Percentiles rank a stretch among this genome's conserved stretches.
phyloP scores from a whole-genome alignment of 2,329 filamentous ascomycete genomes.

The Nakataea oryzae region DNA sequence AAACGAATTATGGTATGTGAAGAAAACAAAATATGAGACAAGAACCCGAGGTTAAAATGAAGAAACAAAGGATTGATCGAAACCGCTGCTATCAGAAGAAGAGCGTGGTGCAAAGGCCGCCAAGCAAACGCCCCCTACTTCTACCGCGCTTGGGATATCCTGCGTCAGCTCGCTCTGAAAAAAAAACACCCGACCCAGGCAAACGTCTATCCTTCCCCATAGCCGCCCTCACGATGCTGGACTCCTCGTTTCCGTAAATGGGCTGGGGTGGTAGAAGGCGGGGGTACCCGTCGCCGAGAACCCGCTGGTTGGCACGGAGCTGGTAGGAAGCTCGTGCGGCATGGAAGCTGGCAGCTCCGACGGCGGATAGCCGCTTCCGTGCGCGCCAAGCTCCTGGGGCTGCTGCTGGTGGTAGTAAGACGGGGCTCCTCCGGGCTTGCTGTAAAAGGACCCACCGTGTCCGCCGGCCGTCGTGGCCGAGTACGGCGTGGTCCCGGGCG shows the following conservation, averaged over 20 bases:
- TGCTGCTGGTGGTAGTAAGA: background rate
- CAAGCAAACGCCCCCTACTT: no score
- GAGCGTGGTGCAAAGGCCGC: background rate
- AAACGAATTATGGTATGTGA: background rate
- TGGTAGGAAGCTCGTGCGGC: background rate
- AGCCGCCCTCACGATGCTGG: background rate
- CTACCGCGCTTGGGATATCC: no score
- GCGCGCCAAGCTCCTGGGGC: background rate
- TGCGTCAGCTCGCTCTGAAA: background rate
- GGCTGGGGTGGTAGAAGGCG: background rate
- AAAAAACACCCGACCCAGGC: background rate
- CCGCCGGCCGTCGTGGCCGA: no score
- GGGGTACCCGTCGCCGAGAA: background rate
- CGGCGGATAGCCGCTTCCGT: background rate
- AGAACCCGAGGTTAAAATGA: background rate
- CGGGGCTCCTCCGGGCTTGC: background rate
- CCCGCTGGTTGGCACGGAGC: background rate
- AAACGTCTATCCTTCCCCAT: background rate
- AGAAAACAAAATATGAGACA: background rate
- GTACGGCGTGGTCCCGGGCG: background rate
- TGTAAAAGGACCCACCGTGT: background rate
- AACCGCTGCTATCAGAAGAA: background rate
- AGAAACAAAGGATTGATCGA: background rate
- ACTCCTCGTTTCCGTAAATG: background rate
- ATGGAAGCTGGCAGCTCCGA: background rate